A percentile compares a stretch with the other conserved stretches of the same genome.
These are phyloP conservation scores for Primulina eburnea DNA, from an alignment of 257 asterid genomes.

Conservation along the genomic window DNA sequence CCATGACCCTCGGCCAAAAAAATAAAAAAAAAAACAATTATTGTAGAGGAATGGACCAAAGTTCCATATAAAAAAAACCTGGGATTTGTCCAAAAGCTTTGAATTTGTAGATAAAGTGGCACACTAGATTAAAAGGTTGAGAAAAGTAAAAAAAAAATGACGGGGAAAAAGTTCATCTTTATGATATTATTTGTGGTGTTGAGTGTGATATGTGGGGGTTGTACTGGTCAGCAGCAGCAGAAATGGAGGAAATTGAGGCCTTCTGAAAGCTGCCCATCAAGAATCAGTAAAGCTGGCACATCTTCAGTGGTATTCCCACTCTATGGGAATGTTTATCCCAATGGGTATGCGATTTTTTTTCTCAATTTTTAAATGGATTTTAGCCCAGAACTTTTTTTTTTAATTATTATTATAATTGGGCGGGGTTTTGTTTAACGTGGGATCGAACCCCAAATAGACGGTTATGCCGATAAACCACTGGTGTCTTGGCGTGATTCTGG, in stretches of 20 bases:
- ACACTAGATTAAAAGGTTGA: not conserved
- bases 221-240: constrained; percentile 42
- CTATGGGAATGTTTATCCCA: constrained; percentile 85
- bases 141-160: constrained; percentile 31
- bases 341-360: constrained; percentile 52
- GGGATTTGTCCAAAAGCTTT: constrained; percentile 16
- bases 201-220: constrained; percentile 42
- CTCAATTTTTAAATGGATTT: not conserved
- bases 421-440: too few species aligned
- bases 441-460: too few species aligned
- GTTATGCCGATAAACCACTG: too few species aligned
- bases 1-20: constrained; percentile 19
- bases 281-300: constrained; percentile 38
- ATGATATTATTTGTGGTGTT: constrained; percentile 32
- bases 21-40: not conserved
- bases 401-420: too few species aligned
- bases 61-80: constrained; percentile 21
- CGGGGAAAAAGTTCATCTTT: constrained; percentile 29
- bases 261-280: constrained; percentile 30
- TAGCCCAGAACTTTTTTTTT: too few species aligned
- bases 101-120: not conserved
- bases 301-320: constrained; percentile 68
- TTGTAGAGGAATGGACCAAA: not conserved
- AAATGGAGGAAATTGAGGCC: constrained; percentile 60
- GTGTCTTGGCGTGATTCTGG: not conserved